Percentiles rank a stretch among this genome's conserved stretches.
Conservation (phyloP, 2,329 filamentous ascomycete species). For the Fusarium sp. region DNA sequence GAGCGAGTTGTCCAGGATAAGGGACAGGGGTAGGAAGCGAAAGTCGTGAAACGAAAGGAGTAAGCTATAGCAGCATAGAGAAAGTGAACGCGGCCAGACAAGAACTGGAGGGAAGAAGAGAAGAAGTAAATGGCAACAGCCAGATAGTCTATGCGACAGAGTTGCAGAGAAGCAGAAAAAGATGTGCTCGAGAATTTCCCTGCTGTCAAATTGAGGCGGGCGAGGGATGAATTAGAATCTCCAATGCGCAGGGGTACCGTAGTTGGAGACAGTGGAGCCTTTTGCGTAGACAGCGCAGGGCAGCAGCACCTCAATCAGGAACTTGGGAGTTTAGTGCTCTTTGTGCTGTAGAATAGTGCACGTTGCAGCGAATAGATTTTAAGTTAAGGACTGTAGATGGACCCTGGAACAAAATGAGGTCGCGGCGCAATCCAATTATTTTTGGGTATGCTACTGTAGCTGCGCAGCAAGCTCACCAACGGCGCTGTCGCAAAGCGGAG, state of each 20-base stretch:
- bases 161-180: constrained; percentile 23
- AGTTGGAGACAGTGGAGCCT: constrained; percentile 42
- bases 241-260: constrained; percentile 38
- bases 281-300: not conserved
- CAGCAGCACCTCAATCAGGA: not conserved
- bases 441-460: constrained; percentile 19
- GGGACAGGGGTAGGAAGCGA: constrained; percentile 28
- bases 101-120: constrained; percentile 24
- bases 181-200: constrained; percentile 26
- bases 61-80: constrained; percentile 38
- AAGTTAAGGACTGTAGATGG: constrained; percentile 19
- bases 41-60: constrained; percentile 33
- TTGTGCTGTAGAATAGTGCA: not conserved
- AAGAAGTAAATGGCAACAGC: constrained; percentile 17
- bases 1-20: constrained; percentile 35
- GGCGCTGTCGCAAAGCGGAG: constrained; percentile 33
- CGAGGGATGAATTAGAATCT: constrained; percentile 38
- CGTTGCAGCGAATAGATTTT: constrained; percentile 1
- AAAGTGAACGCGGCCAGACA: constrained; percentile 32
- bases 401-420: constrained; percentile 35
- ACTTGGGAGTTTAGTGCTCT: not conserved
- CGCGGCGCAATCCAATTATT: constrained; percentile 34
- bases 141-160: constrained; percentile 22
- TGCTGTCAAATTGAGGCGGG: constrained; percentile 23
- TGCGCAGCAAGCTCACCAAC: constrained; percentile 33